phyloP scores from a whole-genome alignment of 2,329 filamentous ascomycete genomes.

The Paraphaeosphaeria sporulosa region DNA sequence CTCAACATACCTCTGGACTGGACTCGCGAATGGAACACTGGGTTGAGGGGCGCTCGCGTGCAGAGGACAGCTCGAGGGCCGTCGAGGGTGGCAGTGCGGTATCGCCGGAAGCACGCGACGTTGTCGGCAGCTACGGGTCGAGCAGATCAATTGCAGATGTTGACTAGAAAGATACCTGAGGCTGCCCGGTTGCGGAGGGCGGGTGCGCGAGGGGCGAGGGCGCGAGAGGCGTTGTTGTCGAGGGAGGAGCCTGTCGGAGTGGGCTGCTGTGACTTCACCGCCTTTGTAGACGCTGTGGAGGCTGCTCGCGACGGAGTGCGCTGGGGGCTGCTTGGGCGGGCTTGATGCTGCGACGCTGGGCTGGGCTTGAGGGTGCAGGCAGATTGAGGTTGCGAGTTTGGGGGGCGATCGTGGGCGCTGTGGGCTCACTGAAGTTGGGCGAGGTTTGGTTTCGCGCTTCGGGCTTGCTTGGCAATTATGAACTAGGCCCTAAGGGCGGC shows the following conservation, averaged over 20 bases:
- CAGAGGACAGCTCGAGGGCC: conserved; percentile 51
- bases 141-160: conserved; percentile 39
- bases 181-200: conserved; percentile 38
- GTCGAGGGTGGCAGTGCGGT: conserved; percentile 47
- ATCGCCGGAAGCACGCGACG: conserved; percentile 45
- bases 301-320: conserved; percentile 25
- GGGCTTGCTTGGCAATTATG: conserved; percentile 31
- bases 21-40: conserved; percentile 29
- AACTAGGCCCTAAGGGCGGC: conserved; percentile 15
- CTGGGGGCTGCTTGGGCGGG: conserved; percentile 23
- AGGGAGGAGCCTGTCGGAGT: conserved; percentile 44
- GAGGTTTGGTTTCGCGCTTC: conserved; percentile 36
- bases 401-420: conserved; percentile 15
- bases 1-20: conserved; percentile 42
- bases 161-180: conserved; percentile 35
- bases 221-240: conserved; percentile 46
- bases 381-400: conserved; percentile 32
- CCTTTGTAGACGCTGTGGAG: conserved; percentile 35
- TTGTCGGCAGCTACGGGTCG: conserved; percentile 31
- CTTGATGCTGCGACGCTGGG: conserved; percentile 33
- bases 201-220: conserved; percentile 39
- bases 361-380: conserved; percentile 30
- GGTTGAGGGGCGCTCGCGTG: conserved; percentile 33
- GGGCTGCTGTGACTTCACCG: conserved; percentile 50
- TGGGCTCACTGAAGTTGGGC: conserved; percentile 24